Conservation (phyloP, 139 green algal genomes). For the Edaphochlamys debaryana region DNA sequence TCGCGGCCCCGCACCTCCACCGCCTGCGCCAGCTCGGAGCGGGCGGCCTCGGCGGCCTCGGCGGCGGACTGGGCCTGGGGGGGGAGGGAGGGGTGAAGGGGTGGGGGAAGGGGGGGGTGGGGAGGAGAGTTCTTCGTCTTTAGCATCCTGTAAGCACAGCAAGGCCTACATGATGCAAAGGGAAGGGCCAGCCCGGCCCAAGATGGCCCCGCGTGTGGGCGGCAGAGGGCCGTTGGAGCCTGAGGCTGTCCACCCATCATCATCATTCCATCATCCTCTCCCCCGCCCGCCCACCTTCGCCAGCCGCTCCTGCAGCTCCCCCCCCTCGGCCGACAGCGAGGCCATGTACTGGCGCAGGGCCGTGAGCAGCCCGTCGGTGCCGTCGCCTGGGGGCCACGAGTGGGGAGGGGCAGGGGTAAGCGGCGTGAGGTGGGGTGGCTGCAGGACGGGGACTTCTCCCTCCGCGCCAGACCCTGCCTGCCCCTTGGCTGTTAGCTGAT, state of each 20-base stretch:
- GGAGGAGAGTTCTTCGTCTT: background rate
- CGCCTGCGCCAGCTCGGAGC: slow-evolving; percentile 6
- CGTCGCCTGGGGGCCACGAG: background rate
- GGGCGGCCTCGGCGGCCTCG: slow-evolving; percentile 13
- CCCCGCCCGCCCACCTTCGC: slow-evolving; percentile 26
- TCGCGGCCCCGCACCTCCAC: slow-evolving; percentile 27
- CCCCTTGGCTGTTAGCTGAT: background rate
- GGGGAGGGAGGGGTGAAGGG: background rate
- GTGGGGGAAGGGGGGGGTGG: too few relatives aligned
- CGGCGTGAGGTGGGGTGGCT: too few relatives aligned
- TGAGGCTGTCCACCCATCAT: too few relatives aligned
- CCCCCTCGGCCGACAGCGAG: slow-evolving; percentile 9
- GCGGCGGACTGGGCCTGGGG: background rate
- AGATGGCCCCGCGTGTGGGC: too few relatives aligned
- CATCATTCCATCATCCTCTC: too few relatives aligned
- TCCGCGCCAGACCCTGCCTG: too few relatives aligned
- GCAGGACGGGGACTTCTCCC: too few relatives aligned
- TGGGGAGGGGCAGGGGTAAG: background rate
- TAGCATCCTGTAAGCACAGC: background rate
- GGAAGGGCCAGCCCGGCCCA: too few relatives aligned
- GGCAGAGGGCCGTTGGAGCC: too few relatives aligned
- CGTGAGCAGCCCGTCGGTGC: slow-evolving; percentile 39
- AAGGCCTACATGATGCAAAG: too few relatives aligned
- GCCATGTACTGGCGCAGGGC: slow-evolving; percentile 36
- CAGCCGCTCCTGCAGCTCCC: slow-evolving; percentile 3